Base-by-base conservation (phyloP, 1,284 basidiomycete species). In the Inonotus hispidus region DNA sequence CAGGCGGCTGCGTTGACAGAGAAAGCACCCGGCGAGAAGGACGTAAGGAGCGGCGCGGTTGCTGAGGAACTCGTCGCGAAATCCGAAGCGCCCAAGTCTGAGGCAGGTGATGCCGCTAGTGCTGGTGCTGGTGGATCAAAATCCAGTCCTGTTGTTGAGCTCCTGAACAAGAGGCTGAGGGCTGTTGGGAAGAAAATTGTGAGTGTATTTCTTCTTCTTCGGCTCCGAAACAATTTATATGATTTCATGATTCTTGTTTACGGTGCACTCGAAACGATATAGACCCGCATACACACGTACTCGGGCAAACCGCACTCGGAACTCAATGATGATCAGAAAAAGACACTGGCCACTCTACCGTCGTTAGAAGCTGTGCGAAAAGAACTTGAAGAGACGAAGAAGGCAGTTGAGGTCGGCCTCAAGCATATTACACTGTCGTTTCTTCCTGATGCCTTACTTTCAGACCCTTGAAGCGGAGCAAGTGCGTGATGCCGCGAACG, bases 291-390 rank as follows among this genome's bases (percentile, higher is more conserved):
- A 76, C 78, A 84, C 55, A 73, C 76, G 13, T 93, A 94, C 71
- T 81, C 84, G 35, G 70, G 80, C 10, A 85, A 82, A 32, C 81
- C 84, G n/a, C 71, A 77, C 1, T 83, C 84, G 52, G 85, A 87
- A 66, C 79, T 95, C 58, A 92, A 95, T 67, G 89, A 92, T 27
- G 93, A 95, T 72, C 93, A 95, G 74, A 87, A 80, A 66, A 82
- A 85, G 35, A 79, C 81, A 0, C 68, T 93, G 56, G 86, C 82
- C 64, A 84, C 82, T 23, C 80, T 95, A 45, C 82, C 92, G 4
- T 77, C 77, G 10, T 77, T 94, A 41, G 92, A 94, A 69, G 88
- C 85, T 4, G 77, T 85, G 25, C 80, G 84, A 66, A 90, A 89
- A 68, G 93, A 95, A 68, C 75, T 95, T 14, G 85, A 84, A 49